phyloP scores from a whole-genome alignment of 2,329 filamentous ascomycete genomes.

The Colletotrichum sp. region DNA sequence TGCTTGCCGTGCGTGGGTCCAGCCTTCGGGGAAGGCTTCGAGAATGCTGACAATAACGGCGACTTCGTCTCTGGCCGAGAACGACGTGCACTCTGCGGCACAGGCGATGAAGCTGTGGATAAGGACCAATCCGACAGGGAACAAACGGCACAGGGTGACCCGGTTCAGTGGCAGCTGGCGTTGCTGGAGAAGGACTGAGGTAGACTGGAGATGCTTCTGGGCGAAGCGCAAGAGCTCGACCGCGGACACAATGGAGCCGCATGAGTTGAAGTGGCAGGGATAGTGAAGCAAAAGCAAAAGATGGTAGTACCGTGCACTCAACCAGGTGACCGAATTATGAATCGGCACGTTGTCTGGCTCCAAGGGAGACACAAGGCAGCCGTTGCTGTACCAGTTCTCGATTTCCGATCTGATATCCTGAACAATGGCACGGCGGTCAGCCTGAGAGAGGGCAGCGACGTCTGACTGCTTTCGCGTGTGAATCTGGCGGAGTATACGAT shows the following conservation, averaged over 20 bases:
- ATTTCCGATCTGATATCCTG: constrained; percentile 44
- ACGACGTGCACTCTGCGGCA: constrained; percentile 25
- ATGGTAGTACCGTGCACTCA: constrained; percentile 48
- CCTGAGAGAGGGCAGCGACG: constrained; percentile 31
- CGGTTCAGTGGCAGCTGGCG: constrained; percentile 48
- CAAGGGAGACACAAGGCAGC: constrained; percentile 46
- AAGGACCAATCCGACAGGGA: constrained; percentile 42
- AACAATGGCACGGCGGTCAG: constrained; percentile 36
- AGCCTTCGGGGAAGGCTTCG: constrained; percentile 41
- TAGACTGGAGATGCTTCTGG: constrained; percentile 47
- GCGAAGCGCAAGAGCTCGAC: constrained; percentile 41
- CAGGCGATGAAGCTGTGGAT: constrained; percentile 41
- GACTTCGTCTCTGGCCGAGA: constrained; percentile 39
- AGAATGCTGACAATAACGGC: constrained; percentile 37
- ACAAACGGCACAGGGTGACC: constrained; percentile 43
- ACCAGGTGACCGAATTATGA: constrained; percentile 49
- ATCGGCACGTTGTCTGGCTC: constrained; percentile 49
- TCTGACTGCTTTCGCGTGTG: constrained; percentile 36
- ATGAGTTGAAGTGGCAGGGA: constrained; percentile 44
- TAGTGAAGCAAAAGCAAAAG: constrained; percentile 49
- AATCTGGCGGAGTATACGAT: constrained; percentile 41
- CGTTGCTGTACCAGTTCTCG: constrained; percentile 52
- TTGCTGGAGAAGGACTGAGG: constrained; percentile 45
- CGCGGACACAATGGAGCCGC: constrained; percentile 31
- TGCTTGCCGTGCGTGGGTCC: constrained; percentile 38